Base-by-base conservation (phyloP, 1,139 yeast genomes). In the Scheffersomyces insectosa region DNA sequence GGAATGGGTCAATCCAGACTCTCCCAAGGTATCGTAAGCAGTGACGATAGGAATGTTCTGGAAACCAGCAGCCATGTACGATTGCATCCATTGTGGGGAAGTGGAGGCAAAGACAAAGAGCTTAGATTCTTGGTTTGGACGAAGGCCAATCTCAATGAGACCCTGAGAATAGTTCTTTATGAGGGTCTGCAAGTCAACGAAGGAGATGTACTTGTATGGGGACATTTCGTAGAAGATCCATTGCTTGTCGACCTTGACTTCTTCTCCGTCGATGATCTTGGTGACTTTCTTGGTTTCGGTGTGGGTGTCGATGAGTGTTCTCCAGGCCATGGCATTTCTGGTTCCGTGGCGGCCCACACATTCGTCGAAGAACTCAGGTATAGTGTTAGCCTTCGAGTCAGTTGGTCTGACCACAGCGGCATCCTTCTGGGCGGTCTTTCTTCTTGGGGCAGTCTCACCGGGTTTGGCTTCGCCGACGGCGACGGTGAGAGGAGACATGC, bases 11-110 rank as follows among this genome's bases (percentile, higher is more conserved):
- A 93, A 77, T 31, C 99, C 99, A 35, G 80, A 79, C 65, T 90
- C 96, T 47, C 99, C 99, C 51, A 93, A 76, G 33, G 99, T 91
- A 65, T 93, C 99, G 66, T 93, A 93, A 33, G 99, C 98, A 27
- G 99, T 95, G 37, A 90, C 99, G 48, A 88, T 79, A 20, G 98
- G 88, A 48, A 95, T 83, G 42, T 80, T 70, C 66, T 90, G 96
- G 46, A 89, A 71, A 56, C 81, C 79, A 42, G 88, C 77, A 12
- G 91, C 96, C 52, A 90, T 66, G 52, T 85, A 93, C 34, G 89
- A 79, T 68, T 88, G 88, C 86, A 93, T 79, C 99, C 99, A 93
- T 60, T 80, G 81, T 43, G 82, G 86, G 29, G 96, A 85, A 25
- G 97, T 85, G 29, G 87, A 68, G 31, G 97, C 97, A 67, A 84